Evolutionary conservation across 768 basidiomycete genomes (phyloP), one percentile per base, ranked within the genome.

Genomic region (Leucosporidium scottii): DNA sequence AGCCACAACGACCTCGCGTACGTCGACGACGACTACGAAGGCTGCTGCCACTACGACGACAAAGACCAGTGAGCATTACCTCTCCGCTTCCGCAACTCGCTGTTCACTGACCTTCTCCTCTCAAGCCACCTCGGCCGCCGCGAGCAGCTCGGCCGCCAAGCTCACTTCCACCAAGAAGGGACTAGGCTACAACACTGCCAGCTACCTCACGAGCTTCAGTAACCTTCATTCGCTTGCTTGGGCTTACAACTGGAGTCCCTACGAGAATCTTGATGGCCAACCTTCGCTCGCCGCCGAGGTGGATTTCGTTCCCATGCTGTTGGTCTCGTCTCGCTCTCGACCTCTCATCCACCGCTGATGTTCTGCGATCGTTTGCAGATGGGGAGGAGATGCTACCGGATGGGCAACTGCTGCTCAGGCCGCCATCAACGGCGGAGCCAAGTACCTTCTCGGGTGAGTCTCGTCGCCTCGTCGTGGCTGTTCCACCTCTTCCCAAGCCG

Each of bases 241-340:
- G 66, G 59, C n/a, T 0, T 72, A 73, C 62, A 67, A 70, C 47
- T 73, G 71, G 71, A 62, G 50, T 4, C 50, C 39, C 20, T n/a
- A 6, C 9, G 20, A 25, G 23, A 17, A 23, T 18, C 31, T 27
- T 20, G 51, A 59, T 21, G 34, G 31, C 27, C 25, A 65, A 0
- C 23, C 44, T 5, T 6, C n/a, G 3, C 34, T 64, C 39, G 25
- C 23, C 6, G 3, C 48, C 7, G 60, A 59, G 6, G 68, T 73
- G 34, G 65, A 69, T 48, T 73, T 53, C n/a, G 61, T 69, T 4
- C 71, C 71, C 15, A 69, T 73, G 71, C 67, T 72, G 39, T 69
- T 50, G 25, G 59, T 58, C n/a, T 50, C 47, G 36, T 12, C 12
- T 17, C 56, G 54, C 23, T 25, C 20, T 25, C 25, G 4, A 3